Evolutionary conservation across 148 eudicot species (phyloP).

Genomic region (Drosera capensis): DNA sequence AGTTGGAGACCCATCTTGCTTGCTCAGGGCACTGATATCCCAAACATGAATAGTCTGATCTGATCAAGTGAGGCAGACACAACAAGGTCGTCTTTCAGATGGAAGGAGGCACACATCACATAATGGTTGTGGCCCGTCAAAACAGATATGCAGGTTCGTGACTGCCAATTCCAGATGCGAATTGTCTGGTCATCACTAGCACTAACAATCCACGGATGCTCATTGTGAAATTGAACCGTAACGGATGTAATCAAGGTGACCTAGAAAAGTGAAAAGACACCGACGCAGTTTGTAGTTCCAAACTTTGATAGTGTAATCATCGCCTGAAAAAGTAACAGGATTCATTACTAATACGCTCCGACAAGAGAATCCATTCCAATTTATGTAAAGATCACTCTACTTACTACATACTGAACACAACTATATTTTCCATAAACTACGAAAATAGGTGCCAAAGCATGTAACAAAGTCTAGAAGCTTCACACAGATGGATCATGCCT

Average conservation of each 20-base stretch:
- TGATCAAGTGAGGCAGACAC: constrained; percentile 91
- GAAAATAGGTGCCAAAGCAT: too few species aligned
- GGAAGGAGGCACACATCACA: constrained; percentile 89
- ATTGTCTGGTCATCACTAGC: constrained; percentile 94
- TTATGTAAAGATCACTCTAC: neutral
- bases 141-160: constrained; percentile 76
- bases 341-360: neutral
- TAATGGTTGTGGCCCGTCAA: constrained; percentile 89
- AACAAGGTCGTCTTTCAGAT: constrained; percentile 77
- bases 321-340: constrained; percentile 34
- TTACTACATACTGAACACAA: neutral
- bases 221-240: constrained; percentile 87
- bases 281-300: constrained; percentile 90
- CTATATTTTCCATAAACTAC: too few species aligned
- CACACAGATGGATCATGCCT: too few species aligned
- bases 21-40: constrained; percentile 75
- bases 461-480: too few species aligned
- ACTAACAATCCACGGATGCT: constrained; percentile 83
- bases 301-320: constrained; percentile 84
- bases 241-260: constrained; percentile 91
- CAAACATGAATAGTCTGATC: constrained; percentile 83
- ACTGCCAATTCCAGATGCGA: constrained; percentile 90
- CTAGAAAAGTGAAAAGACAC: constrained; percentile 79
- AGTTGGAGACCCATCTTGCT: constrained; percentile 57
- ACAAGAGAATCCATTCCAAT: neutral